Base-by-base conservation (phyloP, 176 grass and related monocot species). In the Guadua angustifolia region DNA sequence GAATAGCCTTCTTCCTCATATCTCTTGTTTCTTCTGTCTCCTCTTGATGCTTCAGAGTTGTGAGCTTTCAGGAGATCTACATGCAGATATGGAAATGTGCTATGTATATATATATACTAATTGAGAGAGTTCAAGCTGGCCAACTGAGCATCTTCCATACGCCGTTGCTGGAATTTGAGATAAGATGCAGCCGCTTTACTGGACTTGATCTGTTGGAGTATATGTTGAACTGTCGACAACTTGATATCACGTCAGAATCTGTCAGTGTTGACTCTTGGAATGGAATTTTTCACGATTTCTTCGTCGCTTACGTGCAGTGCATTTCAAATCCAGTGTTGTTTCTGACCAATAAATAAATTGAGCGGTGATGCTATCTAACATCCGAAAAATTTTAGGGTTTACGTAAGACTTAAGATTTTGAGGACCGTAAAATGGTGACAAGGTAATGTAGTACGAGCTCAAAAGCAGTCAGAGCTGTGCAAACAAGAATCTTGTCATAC, bases 1-100 rank as follows among this genome's bases (percentile, higher is more conserved):
- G 9, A 32, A 61, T 11, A 43, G 82, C 88, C 49, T 88, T 88
- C 71, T 62, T 87, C 36, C 38, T 89, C 83, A 88, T 88, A n/a
- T 15, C 57, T 72, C 40, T 66, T 61, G 13, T n/a, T 46, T 10
- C 17, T 43, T 18, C 50, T 57, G 11, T 42, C 17, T 43, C 12
- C 38, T 57, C 16, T 42, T 51, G 67, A 68, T 40, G 9, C 38
- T 76, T 67, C 58, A 40, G 26, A 65, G 16, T 29, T 26, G 4
- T 59, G 79, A 21, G 17, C 7, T 64, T 50, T 64, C 79, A 13
- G 49, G 42, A 36, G 4, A 58, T 33, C 19, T 58, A 32, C 6
- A 29, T 4, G 55, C 40, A 73, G 51, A 66, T 10, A 46, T 38
- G 57, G 22, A 5, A 47, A 12, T 25, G 65, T 42, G 72, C 7